These are phyloP conservation scores for Vigna unguiculata DNA, from an alignment of 306 rosid species.

Conservation along the genomic window DNA sequence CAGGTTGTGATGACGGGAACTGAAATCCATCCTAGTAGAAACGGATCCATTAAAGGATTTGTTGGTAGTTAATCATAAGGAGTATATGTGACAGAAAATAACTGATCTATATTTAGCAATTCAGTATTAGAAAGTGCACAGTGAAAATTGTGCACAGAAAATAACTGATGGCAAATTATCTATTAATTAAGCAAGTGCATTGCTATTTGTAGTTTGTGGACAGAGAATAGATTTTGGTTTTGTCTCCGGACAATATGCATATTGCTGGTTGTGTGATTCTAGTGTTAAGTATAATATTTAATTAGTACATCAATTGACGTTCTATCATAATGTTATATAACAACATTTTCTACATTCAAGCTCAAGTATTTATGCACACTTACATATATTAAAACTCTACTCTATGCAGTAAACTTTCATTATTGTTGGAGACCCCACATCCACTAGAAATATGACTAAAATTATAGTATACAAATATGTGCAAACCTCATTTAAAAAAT, in stretches of 20 bases:
- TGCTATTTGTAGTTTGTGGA: not conserved
- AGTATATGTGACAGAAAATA: not conserved
- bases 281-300: too few relatives aligned
- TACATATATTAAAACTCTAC: constrained; percentile 29
- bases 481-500: too few relatives aligned
- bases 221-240: not conserved
- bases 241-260: too few relatives aligned
- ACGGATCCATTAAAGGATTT: not conserved
- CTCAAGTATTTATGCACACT: not conserved
- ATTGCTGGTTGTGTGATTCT: too few relatives aligned
- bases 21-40: not conserved
- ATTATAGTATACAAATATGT: too few relatives aligned
- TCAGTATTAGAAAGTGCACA: not conserved
- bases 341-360: constrained; percentile 7
- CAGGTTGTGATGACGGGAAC: not conserved
- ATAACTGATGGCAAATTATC: not conserved
- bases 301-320: too few relatives aligned
- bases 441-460: too few relatives aligned
- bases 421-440: not conserved
- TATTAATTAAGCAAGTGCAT: not conserved
- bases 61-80: not conserved
- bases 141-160: not conserved
- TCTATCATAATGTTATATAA: too few relatives aligned
- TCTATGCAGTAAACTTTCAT: constrained; percentile 6
- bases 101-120: not conserved